Evolutionary conservation across 1,284 basidiomycete species (phyloP).

Genomic region (Acaromyces ingoldii): DNA sequence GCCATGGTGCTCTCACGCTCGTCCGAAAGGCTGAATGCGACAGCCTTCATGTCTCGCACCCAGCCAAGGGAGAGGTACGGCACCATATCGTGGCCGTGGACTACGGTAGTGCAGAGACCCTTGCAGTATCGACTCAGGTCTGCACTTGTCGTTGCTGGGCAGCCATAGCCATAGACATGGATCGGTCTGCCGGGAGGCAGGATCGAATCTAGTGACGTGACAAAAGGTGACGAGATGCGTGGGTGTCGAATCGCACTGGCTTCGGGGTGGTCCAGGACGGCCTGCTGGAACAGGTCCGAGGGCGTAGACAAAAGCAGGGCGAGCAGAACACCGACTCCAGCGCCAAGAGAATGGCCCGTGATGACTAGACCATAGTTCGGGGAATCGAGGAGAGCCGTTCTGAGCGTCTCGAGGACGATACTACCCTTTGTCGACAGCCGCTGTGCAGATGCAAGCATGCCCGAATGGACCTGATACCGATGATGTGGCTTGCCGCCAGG

Average conservation of each 20-base stretch:
- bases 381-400: slow-evolving; percentile 52
- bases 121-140: slow-evolving; percentile 54
- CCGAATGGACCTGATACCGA: slow-evolving; percentile 54
- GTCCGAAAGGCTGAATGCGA: slow-evolving; percentile 44
- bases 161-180: slow-evolving; percentile 54
- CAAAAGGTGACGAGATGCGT: slow-evolving; percentile 54
- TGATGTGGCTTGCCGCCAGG: slow-evolving; percentile 52
- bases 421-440: slow-evolving; percentile 52
- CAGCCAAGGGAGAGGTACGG: slow-evolving; percentile 55
- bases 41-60: slow-evolving; percentile 56
- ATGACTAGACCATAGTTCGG: slow-evolving; percentile 56
- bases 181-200: slow-evolving; percentile 56
- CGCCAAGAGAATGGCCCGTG: slow-evolving; percentile 56
- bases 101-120: slow-evolving; percentile 55
- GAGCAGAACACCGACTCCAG: slow-evolving; percentile 55
- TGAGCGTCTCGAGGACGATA: slow-evolving; percentile 55
- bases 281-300: slow-evolving; percentile 35
- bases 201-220: slow-evolving; percentile 52
- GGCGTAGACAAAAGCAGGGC: slow-evolving; percentile 51
- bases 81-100: slow-evolving; percentile 54
- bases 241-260: slow-evolving; percentile 40
- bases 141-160: slow-evolving; percentile 42
- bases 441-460: slow-evolving; percentile 56
- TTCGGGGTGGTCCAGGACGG: slow-evolving; percentile 14
- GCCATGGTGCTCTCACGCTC: slow-evolving; percentile 47